Evolutionary conservation across 163 green algal genomes (phyloP), one percentile per base, ranked within the genome.

Genomic region (Volvox carteri): DNA sequence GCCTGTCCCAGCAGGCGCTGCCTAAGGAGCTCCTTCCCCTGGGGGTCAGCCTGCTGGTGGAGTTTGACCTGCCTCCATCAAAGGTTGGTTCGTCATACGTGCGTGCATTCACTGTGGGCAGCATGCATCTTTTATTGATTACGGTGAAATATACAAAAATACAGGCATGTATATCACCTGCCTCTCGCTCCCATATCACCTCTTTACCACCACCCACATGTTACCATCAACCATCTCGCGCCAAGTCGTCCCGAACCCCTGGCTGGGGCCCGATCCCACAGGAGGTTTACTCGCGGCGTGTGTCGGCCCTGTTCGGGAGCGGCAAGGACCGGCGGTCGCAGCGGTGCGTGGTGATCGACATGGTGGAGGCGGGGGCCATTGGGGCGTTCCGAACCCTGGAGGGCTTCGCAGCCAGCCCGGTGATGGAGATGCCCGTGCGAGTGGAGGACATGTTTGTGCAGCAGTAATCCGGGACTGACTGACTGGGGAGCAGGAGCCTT

Each of bases 341-440:
- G 25, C 86, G 50, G 16, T 81, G 85, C 33, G 85, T 94, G 18
- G 90, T 93, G n/a, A 86, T 96, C 41, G 90, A 95, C 73, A 93
- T 96, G 85, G 91, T 93, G 18, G 86, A 86, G 30, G 92, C 91
- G 21, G 93, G 93, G 3, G 67, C 94, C 68, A 79, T 93, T 42
- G 90, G 58, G 21, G 92, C 90, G 2, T 94, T 96, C 54, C 85
- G 93, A 0, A 81, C 87, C 21, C 68, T 93, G 2, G 91, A 94
- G 73, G 41, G 81, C 30, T 88, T 93, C 41, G 81, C 41, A 14
- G 30, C 79, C 1, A 54, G 33, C 0, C n/a, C 84, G 0, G 81
- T 95, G 19, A 58, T 54, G 42, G 90, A 95, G 73, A 90, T 95
- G 89, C 92, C 92, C 0, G 92, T 95, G 72, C 90, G 92, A 8